Percentiles rank a stretch among this genome's conserved stretches.
Conservation (phyloP, 78 protist genomes). For the Dictyostelium discoideum region dicty_2.7 NC_007088.5:4181001-4181500, state of each 20-base stretch:
- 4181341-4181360: not conserved
- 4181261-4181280: not conserved
- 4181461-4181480: constrained; percentile 11
- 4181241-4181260: not conserved
- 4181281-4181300: not conserved
- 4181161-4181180: not conserved
- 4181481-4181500: not conserved
- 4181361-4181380: not conserved
- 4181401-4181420: not conserved
- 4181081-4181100: not conserved
- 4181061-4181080: not conserved
- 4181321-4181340: not conserved
- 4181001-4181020: not conserved
- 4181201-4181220: not conserved
- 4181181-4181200: constrained; percentile 18
- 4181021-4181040: constrained; percentile 11
- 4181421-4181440: not conserved
- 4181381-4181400: not conserved
- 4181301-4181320: constrained; percentile 6
- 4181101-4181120: not conserved
- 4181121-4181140: not conserved
- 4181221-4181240: not conserved
- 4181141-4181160: constrained; percentile 20
- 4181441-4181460: constrained; percentile 14
- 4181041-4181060: not conserved